Evolutionary conservation across 2,329 filamentous ascomycete genomes (phyloP), one percentile per base, ranked within the genome.

Genomic region (Epichloe gansuensis): DNA sequence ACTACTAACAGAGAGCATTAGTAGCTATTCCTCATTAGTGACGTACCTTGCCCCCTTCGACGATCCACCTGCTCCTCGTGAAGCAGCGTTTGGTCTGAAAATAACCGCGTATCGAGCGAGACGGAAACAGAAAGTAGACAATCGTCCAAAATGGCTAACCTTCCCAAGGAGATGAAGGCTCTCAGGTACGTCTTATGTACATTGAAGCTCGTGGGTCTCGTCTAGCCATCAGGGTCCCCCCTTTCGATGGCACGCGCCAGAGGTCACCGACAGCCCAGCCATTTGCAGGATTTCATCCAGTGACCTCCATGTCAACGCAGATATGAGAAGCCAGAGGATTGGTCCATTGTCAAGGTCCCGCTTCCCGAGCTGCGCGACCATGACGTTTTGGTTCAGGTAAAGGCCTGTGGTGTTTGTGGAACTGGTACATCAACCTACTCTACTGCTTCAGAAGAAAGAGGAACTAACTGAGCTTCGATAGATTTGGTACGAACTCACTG

Each of bases 351-450:
- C 58, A 70, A 79, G 11, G 76, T 83, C 38, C 80, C 82, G 57
- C 75, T 85, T 6, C 82, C 82, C 21, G 74, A 71, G 58, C 67
- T 83, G 57, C 75, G 79, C 59, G 72, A 80, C 28, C 75, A 80
- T 54, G 80, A 83, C 66, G 71, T 83, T 58, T 68, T 82, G 60
- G 75, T 84, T 67, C 82, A 85, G 69, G 81, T 85, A 62, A 83
- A 84, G 69, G 82, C 78, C 52, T 82, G 78, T 59, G 80, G 80
- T 71, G 78, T 83, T 56, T 83, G 80, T 59, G 76, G 77, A 58
- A 79, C 76, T 57, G 76, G 76, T 67, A 62, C 70, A 64, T 69
- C 15, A 23, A 7, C 5, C 28, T 55, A 28, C 46, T 38, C 17
- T 45, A 21, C 15, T 46, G 48, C 50, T 59, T 43, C n/a, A 8